Base-by-base conservation (phyloP, 148 eudicot genomes). In the Mesembryanthemum crystallinum region DNA sequence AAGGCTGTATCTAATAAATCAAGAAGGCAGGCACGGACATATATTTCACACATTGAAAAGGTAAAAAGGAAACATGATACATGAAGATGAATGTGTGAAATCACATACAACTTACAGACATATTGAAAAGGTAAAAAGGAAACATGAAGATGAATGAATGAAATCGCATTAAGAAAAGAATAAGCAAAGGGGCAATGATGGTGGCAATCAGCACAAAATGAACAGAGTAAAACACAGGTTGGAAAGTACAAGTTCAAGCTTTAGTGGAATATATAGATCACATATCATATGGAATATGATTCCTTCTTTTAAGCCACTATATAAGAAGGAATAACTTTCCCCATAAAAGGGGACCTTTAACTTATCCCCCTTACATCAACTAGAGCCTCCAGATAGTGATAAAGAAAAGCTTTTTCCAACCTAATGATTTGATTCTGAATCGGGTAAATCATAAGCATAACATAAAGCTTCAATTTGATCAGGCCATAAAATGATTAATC, bases 271-370 rank as follows among this genome's bases (percentile, higher is more conserved):
- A 23, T 73, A 45, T 43, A 33, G 63, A 73, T 32, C 24, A 64
- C 24, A 73, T 73, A 54, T 74, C 49, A 62, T 67, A 64, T 25
- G 76, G 86, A 83, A 87, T 76, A 69, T 77, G 81, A 81, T 86
- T 76, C 88, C 86, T 80, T 69, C 76, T 73, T 86, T 84, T 78
- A 72, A 74, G 83, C 85, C 59, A 79, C 68, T 71, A 80, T 51
- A 74, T 52, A 8, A 69, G 73, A 82, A 75, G 65, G 82, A 80
- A 84, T 82, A 84, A 83, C 85, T 83, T 79, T 83, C 24, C 64
- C 65, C 68, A 32, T 33, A 47, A 73, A 78, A 68, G 65, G 65
- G 35, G 61, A 35, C 39, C 78, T 64, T 76, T 72, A 59, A 54
- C 75, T 86, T 67, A 63, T 18, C 30, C 60, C 60, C 29, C 42